A percentile compares a stretch with the other conserved stretches of the same genome.
phyloP scores from a whole-genome alignment of 768 basidiomycete species.

The Leccinum arenicola region DNA sequence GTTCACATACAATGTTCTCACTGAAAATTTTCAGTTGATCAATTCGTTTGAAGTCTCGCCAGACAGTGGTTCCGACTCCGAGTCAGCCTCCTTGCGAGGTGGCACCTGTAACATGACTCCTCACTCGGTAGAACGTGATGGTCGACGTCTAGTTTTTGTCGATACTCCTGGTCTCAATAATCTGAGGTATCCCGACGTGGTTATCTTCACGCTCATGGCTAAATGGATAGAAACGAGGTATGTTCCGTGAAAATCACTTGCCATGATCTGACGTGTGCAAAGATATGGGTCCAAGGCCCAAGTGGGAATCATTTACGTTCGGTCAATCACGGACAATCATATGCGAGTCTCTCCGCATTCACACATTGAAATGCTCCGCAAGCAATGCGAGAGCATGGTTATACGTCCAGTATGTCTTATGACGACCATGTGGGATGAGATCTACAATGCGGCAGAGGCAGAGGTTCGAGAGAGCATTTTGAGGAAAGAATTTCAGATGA shows the following conservation, averaged over 20 bases:
- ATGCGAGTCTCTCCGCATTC: neutral
- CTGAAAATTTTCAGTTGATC: conserved; percentile 3
- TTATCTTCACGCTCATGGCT: neutral
- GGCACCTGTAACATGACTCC: neutral
- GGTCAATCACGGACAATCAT: conserved; percentile 5
- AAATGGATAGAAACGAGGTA: neutral
- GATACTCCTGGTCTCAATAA: conserved; percentile 11
- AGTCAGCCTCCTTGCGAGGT: neutral
- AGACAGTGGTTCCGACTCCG: neutral
- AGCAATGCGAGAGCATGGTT: neutral
- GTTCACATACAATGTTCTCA: no score
- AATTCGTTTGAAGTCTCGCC: neutral
- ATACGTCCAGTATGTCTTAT: conserved; percentile 4
- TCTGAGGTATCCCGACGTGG: neutral
- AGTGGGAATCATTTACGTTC: conserved; percentile 6
- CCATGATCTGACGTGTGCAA: neutral
- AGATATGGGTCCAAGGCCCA: neutral
- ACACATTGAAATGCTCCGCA: conserved; percentile 4
- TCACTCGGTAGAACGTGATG: neutral
- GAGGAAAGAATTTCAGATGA: neutral
- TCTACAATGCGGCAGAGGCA: neutral
- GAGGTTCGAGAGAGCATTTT: neutral
- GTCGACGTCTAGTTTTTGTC: neutral
- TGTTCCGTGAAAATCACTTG: neutral
- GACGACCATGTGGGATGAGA: conserved; percentile 13